Percentiles rank a stretch among this genome's conserved stretches.
Evolutionary conservation across 805 yeast species (phyloP).

Genomic region (Candida boleticola): DNA sequence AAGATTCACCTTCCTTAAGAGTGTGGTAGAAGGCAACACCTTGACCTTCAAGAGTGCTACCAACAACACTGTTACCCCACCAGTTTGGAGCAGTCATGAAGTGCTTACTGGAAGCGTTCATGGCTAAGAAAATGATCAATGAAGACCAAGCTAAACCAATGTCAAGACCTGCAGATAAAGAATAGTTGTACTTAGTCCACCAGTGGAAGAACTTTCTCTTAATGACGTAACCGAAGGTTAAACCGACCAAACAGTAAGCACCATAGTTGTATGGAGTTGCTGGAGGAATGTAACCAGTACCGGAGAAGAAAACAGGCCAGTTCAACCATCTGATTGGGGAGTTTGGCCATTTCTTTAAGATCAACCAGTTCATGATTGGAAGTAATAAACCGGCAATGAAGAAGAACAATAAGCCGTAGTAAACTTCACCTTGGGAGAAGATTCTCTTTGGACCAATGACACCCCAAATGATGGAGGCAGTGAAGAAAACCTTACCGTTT

Average conservation of each 20-base stretch:
- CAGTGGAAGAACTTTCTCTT: conserved; percentile 42
- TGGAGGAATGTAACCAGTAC: conserved; percentile 67
- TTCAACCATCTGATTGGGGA: conserved; percentile 27
- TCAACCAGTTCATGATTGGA: conserved; percentile 37
- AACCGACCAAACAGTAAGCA: conserved; percentile 45
- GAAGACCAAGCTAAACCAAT: conserved; percentile 42
- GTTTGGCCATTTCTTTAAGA: conserved; percentile 43
- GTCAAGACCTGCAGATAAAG: conserved; percentile 45
- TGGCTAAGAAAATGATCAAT: conserved; percentile 36
- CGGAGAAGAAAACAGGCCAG: conserved; percentile 44
- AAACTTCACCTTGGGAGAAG: conserved; percentile 19
- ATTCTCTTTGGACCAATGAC: conserved; percentile 26
- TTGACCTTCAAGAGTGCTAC: conserved; percentile 38
- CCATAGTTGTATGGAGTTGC: conserved; percentile 69
- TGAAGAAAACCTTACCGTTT: conserved; percentile 39
- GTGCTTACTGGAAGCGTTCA: conserved; percentile 1
- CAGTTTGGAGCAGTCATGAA: conserved; percentile 35
- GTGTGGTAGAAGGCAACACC: conserved; percentile 25
- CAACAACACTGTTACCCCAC: conserved; percentile 65
- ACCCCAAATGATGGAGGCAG: conserved; percentile 41
- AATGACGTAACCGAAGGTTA: conserved; percentile 36
- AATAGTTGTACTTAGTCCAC: conserved; percentile 45
- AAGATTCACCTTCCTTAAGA: conserved; percentile 40
- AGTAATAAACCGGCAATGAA: conserved; percentile 36
- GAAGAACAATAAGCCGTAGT: conserved; percentile 35